Percentiles rank a stretch among this genome's conserved stretches.
Evolutionary conservation across 805 yeast genomes (phyloP).

Genomic region (Grigorovia jiainica): DNA sequence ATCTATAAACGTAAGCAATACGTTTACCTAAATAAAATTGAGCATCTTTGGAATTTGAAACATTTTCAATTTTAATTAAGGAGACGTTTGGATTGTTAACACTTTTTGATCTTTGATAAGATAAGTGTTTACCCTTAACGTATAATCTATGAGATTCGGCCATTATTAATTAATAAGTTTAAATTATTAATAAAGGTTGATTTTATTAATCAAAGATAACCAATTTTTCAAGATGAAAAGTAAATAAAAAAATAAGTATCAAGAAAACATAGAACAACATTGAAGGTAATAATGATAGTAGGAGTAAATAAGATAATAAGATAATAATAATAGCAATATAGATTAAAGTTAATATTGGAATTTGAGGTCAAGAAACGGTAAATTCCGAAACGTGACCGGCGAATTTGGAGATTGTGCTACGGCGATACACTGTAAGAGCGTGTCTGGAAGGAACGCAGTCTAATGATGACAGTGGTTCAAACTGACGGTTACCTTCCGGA

Average conservation of each 20-base stretch:
- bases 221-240: not conserved
- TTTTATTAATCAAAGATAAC: not conserved
- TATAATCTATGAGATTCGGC: slow-evolving; percentile 98
- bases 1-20: slow-evolving; percentile 98
- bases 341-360: too few relatives aligned
- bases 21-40: slow-evolving; percentile 99
- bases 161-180: slow-evolving; percentile 56
- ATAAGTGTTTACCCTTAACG: slow-evolving; percentile 99
- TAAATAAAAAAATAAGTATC: not conserved
- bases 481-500: too few relatives aligned
- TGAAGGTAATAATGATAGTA: too few relatives aligned
- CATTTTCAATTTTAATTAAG: slow-evolving; percentile 95
- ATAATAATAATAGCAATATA: too few relatives aligned
- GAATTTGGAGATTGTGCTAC: too few relatives aligned
- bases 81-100: slow-evolving; percentile 97
- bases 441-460: too few relatives aligned
- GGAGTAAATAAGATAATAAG: too few relatives aligned
- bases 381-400: too few relatives aligned
- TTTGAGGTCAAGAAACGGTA: too few relatives aligned
- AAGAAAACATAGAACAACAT: not conserved
- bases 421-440: too few relatives aligned
- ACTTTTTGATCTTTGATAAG: slow-evolving; percentile 99
- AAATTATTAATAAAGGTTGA: too few relatives aligned
- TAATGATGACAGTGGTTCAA: too few relatives aligned
- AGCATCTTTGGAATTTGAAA: slow-evolving; percentile 83